Percentiles rank a stretch among this genome's conserved stretches.
Conservation (phyloP, 257 asterid species). For the Fraxinus pennsylvanica region DNA sequence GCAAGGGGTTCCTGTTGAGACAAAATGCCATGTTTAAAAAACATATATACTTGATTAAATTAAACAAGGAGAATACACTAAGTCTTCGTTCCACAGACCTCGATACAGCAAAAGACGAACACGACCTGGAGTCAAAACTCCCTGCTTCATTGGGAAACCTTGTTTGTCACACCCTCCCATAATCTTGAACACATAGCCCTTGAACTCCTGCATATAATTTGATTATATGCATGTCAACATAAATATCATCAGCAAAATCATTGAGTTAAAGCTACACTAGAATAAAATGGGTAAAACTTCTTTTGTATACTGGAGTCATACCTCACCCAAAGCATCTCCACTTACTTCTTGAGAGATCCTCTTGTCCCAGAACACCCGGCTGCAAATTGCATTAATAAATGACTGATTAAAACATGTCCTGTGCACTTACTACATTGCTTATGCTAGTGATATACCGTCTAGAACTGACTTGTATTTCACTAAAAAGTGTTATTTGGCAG, state of each 20-base stretch:
- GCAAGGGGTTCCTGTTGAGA: slow-evolving; percentile 25
- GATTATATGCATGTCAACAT: background rate
- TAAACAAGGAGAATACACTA: background rate
- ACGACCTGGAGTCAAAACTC: slow-evolving; percentile 27
- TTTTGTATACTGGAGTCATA: background rate
- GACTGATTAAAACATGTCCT: background rate
- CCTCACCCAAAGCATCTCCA: slow-evolving; percentile 5
- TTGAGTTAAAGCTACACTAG: too few species aligned
- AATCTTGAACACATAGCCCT: slow-evolving; percentile 27
- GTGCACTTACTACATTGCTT: background rate
- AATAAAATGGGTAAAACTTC: background rate
- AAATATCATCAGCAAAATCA: too few species aligned
- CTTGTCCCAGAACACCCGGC: background rate
- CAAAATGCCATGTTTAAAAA: background rate
- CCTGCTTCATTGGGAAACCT: slow-evolving; percentile 31
- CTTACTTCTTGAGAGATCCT: background rate
- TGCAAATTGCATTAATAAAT: background rate
- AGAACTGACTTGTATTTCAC: background rate
- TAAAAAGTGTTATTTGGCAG: too few species aligned
- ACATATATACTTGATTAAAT: background rate
- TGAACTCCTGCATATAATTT: slow-evolving; percentile 20
- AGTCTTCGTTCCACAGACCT: background rate
- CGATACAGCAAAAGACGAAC: slow-evolving; percentile 20
- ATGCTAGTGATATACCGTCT: background rate
- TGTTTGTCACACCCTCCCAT: slow-evolving; percentile 30